These are phyloP conservation scores for Salvia splendens DNA, from an alignment of 257 asterid species.

Conservation along the genomic window DNA sequence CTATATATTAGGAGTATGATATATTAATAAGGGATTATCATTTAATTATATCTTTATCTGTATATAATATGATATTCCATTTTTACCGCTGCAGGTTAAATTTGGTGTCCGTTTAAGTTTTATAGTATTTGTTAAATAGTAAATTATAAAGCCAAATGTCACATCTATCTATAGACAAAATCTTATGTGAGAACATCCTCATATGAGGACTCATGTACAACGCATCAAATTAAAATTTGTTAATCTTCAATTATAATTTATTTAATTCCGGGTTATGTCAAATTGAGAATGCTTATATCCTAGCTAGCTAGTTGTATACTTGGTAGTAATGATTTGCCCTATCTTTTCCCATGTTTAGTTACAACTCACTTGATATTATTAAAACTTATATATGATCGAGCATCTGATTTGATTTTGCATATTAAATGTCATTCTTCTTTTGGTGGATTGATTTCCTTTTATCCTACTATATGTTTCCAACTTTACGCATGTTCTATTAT, in stretches of 20 bases:
- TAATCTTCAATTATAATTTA: too few species aligned
- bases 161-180: too few species aligned
- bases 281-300: not conserved
- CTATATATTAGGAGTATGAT: too few species aligned
- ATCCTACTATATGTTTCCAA: not conserved
- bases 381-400: conserved; percentile 8
- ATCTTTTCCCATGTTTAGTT: conserved; percentile 39
- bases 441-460: not conserved
- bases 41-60: too few species aligned
- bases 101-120: not conserved
- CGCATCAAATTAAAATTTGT: too few species aligned
- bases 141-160: not conserved
- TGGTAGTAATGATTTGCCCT: conserved; percentile 32
- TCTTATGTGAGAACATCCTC: too few species aligned
- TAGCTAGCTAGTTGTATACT: conserved; percentile 17
- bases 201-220: too few species aligned
- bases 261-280: not conserved
- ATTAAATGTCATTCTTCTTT: not conserved
- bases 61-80: too few species aligned
- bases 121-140: not conserved
- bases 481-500: not conserved
- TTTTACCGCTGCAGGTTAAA: not conserved
- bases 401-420: not conserved
- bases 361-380: conserved; percentile 35
- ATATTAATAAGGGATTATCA: too few species aligned